phyloP scores from a whole-genome alignment of 306 rosid genomes.

The Pyrus bretschneideri region DNA sequence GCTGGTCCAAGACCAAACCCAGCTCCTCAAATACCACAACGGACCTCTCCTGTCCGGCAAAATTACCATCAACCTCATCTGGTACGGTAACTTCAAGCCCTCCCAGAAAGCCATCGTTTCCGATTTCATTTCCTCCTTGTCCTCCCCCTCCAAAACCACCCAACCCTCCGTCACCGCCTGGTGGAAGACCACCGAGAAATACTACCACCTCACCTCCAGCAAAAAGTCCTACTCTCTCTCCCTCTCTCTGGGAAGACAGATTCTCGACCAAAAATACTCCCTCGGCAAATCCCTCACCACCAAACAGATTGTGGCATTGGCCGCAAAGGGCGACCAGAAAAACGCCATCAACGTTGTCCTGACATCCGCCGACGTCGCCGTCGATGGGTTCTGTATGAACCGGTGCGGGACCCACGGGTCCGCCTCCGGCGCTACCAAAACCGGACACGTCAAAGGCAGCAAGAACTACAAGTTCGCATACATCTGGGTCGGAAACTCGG shows the following conservation, averaged over 20 bases:
- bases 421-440: background rate
- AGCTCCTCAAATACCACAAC: constrained; percentile 65
- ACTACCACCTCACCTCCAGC: constrained; percentile 42
- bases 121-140: constrained; percentile 57
- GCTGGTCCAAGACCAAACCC: constrained; percentile 49
- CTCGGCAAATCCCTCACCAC: constrained; percentile 56
- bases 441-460: constrained; percentile 18
- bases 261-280: constrained; percentile 48
- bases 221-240: constrained; percentile 29
- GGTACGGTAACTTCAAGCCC: constrained; percentile 82
- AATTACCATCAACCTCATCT: constrained; percentile 61
- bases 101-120: constrained; percentile 63
- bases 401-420: constrained; percentile 81
- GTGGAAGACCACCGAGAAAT: constrained; percentile 84
- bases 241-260: constrained; percentile 39
- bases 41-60: constrained; percentile 78
- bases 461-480: constrained; percentile 53
- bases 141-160: constrained; percentile 2
- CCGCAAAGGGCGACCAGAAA: constrained; percentile 51
- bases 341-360: constrained; percentile 66
- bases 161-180: constrained; percentile 66
- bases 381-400: constrained; percentile 57
- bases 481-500: constrained; percentile 78
- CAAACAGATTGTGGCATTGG: constrained; percentile 42
- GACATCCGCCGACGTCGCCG: constrained; percentile 63